Base-by-base conservation (phyloP, 2,329 filamentous ascomycete species). In the Fusarium xylarioides region DNA sequence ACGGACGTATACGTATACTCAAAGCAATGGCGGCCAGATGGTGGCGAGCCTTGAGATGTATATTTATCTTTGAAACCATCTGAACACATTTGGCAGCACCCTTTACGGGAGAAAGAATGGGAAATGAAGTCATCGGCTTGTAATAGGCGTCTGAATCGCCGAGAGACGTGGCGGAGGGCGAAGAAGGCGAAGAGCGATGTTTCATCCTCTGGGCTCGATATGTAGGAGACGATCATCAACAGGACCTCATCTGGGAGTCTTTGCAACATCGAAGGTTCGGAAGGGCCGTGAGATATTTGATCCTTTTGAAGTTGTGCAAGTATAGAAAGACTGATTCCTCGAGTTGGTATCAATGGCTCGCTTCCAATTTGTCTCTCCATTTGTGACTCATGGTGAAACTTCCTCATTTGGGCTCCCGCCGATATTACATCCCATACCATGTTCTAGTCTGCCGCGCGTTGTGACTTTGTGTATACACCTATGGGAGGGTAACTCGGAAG, bases 371-470 rank as follows among this genome's bases (percentile, higher is more conserved):
- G 30, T 12, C 11, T 50, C 16, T 50, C 47, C 8, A 50, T 50
- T 19, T 34, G 21, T 7, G 47, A 50, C 1, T 34, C 47, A 2
- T 14, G 5, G 47, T 14, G 11, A 15, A 28, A 21, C 44, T 46
- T 6, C 0, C 6, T 19, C 30, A 11, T 50, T 8, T 15, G 4
- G 8, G 12, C 0, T 34, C 19, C 8, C 9, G 15, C 4, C 11
- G 28, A 2, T 18, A 5, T 7, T 7, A 2, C 10, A 12, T n/a
- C 11, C 21, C 21, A 49, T 10, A 4, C 10, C 11, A 6, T 16
- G 5, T 1, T 9, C 21, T 18, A 32, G 2, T 8, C 3, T 6
- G 11, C 21, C 21, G 7, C 21, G 5, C 28, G 28, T 18, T 12
- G 28, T 18, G 11, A 11, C 15, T 32, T 7, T 12, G 11, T 18